A percentile compares a stretch with the other conserved stretches of the same genome.
These are phyloP conservation scores for Torulaspora maleeae DNA, from an alignment of 805 yeast genomes.

Conservation along the genomic window DNA sequence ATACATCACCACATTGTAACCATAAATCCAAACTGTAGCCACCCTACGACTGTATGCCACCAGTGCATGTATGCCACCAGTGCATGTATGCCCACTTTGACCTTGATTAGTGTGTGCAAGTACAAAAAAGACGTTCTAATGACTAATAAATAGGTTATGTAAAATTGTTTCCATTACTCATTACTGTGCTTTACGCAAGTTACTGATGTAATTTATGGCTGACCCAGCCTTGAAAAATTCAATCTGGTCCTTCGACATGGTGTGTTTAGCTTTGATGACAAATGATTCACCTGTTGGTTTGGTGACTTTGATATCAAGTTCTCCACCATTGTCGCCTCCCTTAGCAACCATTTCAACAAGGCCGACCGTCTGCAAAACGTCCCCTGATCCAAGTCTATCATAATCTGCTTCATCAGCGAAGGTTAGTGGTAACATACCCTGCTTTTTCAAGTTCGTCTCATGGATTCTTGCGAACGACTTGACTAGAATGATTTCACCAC, in stretches of 20 bases:
- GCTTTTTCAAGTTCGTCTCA: conserved; percentile 96
- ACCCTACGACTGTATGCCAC: background rate
- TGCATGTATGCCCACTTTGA: background rate
- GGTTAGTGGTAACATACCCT: conserved; percentile 93
- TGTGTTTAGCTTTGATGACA: conserved; percentile 76
- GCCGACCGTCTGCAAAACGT: conserved; percentile 68
- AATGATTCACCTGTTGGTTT: conserved; percentile 68
- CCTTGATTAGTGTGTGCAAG: background rate
- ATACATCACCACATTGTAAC: conserved; percentile 1
- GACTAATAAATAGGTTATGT: conserved; percentile 6
- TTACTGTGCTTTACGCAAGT: conserved; percentile 38
- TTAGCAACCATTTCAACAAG: conserved; percentile 71
- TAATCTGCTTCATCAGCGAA: conserved; percentile 89
- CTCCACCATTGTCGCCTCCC: conserved; percentile 86
- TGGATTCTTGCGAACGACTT: conserved; percentile 98
- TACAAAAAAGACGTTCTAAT: background rate
- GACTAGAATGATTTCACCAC: conserved; percentile 82
- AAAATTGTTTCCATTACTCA: background rate
- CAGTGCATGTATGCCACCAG: background rate
- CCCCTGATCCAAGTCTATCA: conserved; percentile 74
- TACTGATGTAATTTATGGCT: conserved; percentile 88
- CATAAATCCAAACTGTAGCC: background rate
- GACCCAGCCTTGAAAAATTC: conserved; percentile 97
- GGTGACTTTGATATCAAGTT: conserved; percentile 63
- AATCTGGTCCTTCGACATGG: conserved; percentile 95